These are phyloP conservation scores for Pichia sp. DNA, from an alignment of 1,139 yeast species.

Conservation along the genomic window DNA sequence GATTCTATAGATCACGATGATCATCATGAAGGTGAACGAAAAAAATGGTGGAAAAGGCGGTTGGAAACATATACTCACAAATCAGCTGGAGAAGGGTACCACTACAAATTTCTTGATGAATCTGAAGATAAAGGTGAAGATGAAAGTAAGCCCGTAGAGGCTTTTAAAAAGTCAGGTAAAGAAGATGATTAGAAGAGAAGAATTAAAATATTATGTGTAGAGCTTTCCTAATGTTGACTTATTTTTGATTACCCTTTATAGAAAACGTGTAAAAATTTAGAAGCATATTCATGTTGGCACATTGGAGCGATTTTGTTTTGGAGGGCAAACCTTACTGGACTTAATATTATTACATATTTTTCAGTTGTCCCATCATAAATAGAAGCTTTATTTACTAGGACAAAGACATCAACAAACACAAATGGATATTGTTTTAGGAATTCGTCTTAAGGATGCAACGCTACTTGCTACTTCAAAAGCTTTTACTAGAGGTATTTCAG, in stretches of 20 bases:
- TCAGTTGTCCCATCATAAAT: too few species aligned
- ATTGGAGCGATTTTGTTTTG: neutral
- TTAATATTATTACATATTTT: too few species aligned
- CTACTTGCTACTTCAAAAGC: constrained; percentile 91
- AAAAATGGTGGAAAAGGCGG: constrained; percentile 42
- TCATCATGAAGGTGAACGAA: constrained; percentile 35
- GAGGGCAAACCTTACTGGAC: neutral
- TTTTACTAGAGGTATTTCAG: constrained; percentile 87
- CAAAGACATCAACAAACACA: neutral
- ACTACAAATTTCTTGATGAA: neutral
- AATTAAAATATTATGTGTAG: too few species aligned
- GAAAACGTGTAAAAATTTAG: too few species aligned
- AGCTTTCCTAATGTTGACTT: too few species aligned
- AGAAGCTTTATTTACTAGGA: too few species aligned
- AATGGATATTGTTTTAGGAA: constrained; percentile 90
- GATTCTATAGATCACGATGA: constrained; percentile 23
- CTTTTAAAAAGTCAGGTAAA: too few species aligned
- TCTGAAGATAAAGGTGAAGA: too few species aligned
- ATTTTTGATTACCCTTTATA: too few species aligned
- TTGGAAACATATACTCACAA: constrained; percentile 31
- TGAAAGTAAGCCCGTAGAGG: too few species aligned
- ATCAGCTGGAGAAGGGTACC: neutral
- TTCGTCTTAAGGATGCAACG: constrained; percentile 74
- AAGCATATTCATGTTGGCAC: too few species aligned
- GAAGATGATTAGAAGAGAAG: too few species aligned